Evolutionary conservation across 371 early-diverging fungal species (phyloP).

Genomic region (Mucor mucedo): DNA sequence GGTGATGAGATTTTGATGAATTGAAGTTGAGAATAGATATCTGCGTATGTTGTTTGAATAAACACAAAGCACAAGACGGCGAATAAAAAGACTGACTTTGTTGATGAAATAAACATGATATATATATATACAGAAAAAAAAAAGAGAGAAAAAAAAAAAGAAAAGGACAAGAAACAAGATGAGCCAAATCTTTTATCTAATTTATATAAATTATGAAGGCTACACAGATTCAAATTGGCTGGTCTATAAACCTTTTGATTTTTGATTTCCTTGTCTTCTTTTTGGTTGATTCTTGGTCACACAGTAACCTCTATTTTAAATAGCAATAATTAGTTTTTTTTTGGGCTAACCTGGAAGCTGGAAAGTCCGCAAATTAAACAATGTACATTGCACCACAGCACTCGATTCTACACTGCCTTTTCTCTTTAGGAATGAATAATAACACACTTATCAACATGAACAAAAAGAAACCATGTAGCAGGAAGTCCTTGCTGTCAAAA

Average conservation of each 20-base stretch:
- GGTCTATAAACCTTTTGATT: slow-evolving; percentile 9
- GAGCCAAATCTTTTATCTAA: neutral
- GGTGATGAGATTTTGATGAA: slow-evolving; percentile 55
- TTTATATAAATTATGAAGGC: slow-evolving; percentile 9
- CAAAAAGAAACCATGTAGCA: too few relatives aligned
- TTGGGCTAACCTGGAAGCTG: neutral
- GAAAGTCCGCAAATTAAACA: slow-evolving; percentile 12
- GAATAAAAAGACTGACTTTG: slow-evolving; percentile 23
- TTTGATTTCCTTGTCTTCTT: slow-evolving; percentile 24
- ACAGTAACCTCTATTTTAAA: slow-evolving; percentile 12
- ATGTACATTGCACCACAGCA: slow-evolving; percentile 9
- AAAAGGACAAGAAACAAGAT: slow-evolving; percentile 1
- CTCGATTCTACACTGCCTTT: slow-evolving; percentile 1
- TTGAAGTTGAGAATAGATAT: slow-evolving; percentile 51
- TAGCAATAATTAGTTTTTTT: neutral
- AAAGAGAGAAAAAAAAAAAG: slow-evolving; percentile 5
- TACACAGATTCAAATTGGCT: slow-evolving; percentile 27
- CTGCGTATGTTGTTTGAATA: slow-evolving; percentile 35
- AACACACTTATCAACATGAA: too few relatives aligned
- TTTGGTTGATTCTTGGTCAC: slow-evolving; percentile 23
- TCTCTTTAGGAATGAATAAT: neutral
- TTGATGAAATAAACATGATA: slow-evolving; percentile 9
- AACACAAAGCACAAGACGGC: slow-evolving; percentile 17
- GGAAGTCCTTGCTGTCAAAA: neutral
- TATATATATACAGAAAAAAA: neutral